phyloP scores from a whole-genome alignment of 352 stramenopile species.

The Globisporangium lucens region DNA sequence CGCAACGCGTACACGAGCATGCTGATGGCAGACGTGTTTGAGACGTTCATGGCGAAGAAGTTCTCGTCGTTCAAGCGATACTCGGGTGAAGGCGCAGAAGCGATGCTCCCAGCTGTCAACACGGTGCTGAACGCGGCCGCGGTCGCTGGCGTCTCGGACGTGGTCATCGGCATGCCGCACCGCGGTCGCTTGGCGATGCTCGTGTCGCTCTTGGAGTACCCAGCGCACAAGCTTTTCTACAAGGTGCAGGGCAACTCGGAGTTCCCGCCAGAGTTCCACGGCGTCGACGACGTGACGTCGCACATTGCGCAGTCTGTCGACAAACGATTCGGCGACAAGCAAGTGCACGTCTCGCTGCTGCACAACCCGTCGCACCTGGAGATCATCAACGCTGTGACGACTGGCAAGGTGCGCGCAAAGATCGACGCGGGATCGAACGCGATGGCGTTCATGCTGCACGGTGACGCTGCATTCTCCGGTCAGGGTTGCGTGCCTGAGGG shows the following conservation, averaged over 20 bases:
- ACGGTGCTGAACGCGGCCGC: constrained; percentile 61
- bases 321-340: constrained; percentile 52
- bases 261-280: constrained; percentile 53
- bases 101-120: constrained; percentile 75
- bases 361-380: constrained; percentile 88
- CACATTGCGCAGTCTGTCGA: constrained; percentile 81
- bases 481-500: constrained; percentile 83
- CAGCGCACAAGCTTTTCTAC: constrained; percentile 78
- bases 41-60: constrained; percentile 85
- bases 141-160: constrained; percentile 47
- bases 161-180: constrained; percentile 87
- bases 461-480: constrained; percentile 83
- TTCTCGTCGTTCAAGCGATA: constrained; percentile 88
- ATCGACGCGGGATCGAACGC: constrained; percentile 58
- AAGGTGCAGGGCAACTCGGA: constrained; percentile 78
- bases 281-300: constrained; percentile 82
- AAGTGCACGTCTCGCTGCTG: constrained; percentile 79
- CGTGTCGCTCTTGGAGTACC: constrained; percentile 75
- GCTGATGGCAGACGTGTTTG: constrained; percentile 78
- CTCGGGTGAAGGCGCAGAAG: constrained; percentile 79
- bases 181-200: constrained; percentile 77
- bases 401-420: constrained; percentile 84
- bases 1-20: constrained; percentile 80
- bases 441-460: constrained; percentile 85
- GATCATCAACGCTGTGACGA: constrained; percentile 85